Evolutionary conservation across 192 early-diverging fungal genomes (phyloP).

Genomic region (Jimgerdemannia lactiflua): DNA sequence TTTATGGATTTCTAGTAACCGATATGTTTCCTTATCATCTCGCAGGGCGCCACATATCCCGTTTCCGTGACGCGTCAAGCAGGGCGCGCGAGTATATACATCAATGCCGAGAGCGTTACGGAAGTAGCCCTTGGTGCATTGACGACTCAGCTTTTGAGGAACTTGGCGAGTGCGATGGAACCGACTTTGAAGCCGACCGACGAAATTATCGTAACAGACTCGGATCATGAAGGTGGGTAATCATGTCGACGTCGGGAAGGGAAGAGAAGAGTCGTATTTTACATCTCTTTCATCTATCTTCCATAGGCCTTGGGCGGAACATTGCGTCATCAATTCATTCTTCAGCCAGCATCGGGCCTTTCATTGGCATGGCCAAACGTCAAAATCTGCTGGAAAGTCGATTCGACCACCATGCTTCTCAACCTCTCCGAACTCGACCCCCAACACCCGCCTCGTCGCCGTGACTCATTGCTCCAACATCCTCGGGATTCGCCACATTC

Average conservation of each 20-base stretch:
- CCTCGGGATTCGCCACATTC: not conserved
- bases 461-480: conserved; percentile 5
- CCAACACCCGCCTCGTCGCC: not conserved
- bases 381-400: not conserved
- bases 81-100: not conserved
- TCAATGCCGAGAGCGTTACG: not conserved
- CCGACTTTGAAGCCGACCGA: not conserved
- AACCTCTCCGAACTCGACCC: not conserved
- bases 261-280: too few species aligned
- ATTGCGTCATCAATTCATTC: not conserved
- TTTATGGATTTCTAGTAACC: too few species aligned
- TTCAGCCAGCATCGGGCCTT: not conserved
- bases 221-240: not conserved
- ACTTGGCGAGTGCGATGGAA: not conserved
- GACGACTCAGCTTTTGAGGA: not conserved
- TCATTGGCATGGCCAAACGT: not conserved
- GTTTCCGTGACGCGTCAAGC: not conserved
- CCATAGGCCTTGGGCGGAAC: too few species aligned
- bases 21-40: too few species aligned
- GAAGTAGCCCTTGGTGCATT: not conserved
- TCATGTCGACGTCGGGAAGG: too few species aligned
- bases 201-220: not conserved
- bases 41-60: not conserved
- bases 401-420: not conserved
- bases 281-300: too few species aligned